Conservation (phyloP, 305 asterid genomes). For the Ilex paraguariensis region DNA sequence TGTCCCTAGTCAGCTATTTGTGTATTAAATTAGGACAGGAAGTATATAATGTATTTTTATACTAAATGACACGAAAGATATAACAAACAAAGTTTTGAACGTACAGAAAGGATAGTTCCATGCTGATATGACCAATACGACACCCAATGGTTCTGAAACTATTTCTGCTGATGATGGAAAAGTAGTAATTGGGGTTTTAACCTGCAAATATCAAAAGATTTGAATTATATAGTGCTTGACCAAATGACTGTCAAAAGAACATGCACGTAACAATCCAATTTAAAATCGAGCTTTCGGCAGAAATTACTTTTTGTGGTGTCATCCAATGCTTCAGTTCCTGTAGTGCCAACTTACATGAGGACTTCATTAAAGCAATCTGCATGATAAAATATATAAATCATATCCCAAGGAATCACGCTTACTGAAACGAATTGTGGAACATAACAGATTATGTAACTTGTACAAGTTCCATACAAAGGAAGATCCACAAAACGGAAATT, state of each 20-base stretch:
- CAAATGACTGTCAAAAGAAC: neutral
- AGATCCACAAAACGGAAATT: neutral
- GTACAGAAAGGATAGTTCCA: constrained; percentile 95
- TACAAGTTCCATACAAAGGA: neutral
- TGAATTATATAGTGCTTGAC: neutral
- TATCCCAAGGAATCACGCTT: neutral
- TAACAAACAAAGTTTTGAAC: constrained; percentile 21
- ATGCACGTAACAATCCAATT: neutral
- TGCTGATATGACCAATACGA: constrained; percentile 70
- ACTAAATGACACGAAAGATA: neutral
- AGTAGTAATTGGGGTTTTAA: constrained; percentile 49
- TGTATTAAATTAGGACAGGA: no score
- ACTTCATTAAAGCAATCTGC: constrained; percentile 45
- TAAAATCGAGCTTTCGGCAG: neutral
- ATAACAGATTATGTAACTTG: neutral
- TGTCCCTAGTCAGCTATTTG: no score
- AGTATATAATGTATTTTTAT: neutral
- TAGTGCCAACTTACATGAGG: constrained; percentile 50
- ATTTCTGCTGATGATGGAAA: constrained; percentile 84
- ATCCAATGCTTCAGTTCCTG: constrained; percentile 57
- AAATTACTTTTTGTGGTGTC: constrained; percentile 67
- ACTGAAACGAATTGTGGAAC: neutral
- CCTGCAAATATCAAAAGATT: constrained; percentile 39
- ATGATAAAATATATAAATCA: constrained; percentile 10
- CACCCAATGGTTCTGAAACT: constrained; percentile 86